Conservation (phyloP, 805 yeast species). For the Kuraishia hungarica region DNA sequence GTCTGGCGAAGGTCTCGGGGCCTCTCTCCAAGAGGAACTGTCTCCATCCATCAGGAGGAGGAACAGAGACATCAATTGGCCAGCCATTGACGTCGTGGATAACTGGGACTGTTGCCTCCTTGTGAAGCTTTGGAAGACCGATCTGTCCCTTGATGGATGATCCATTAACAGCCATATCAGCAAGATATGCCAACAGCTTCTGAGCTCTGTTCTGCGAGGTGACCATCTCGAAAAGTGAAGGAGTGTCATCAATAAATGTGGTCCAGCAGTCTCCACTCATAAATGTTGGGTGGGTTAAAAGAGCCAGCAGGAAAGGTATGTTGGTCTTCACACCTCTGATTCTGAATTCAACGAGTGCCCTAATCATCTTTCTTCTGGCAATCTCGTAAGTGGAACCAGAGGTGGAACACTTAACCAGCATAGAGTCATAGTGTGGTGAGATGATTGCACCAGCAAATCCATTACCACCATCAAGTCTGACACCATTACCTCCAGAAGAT, state of each 20-base stretch:
- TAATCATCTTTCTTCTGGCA: conserved; percentile 94
- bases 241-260: conserved; percentile 97
- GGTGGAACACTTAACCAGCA: conserved; percentile 96
- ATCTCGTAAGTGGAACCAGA: conserved; percentile 97
- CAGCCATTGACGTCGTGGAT: conserved; percentile 57
- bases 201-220: conserved; percentile 95
- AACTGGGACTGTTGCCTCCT: conserved; percentile 70
- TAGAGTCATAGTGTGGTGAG: conserved; percentile 95
- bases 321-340: conserved; percentile 98
- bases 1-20: conserved; percentile 82
- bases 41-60: conserved; percentile 85
- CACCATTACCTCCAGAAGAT: conserved; percentile 99
- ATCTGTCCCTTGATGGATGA: conserved; percentile 93
- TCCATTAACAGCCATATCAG: conserved; percentile 92
- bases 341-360: conserved; percentile 95
- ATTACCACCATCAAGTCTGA: conserved; percentile 97
- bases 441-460: conserved; percentile 96
- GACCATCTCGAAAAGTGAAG: conserved; percentile 90
- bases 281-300: conserved; percentile 85
- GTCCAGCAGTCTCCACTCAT: conserved; percentile 92
- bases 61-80: conserved; percentile 46
- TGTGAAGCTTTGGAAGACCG: conserved; percentile 77
- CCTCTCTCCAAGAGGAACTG: conserved; percentile 77
- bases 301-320: conserved; percentile 89
- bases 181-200: conserved; percentile 83